Conservation (phyloP, 148 eudicot species). For the Limonium bicolor region DNA sequence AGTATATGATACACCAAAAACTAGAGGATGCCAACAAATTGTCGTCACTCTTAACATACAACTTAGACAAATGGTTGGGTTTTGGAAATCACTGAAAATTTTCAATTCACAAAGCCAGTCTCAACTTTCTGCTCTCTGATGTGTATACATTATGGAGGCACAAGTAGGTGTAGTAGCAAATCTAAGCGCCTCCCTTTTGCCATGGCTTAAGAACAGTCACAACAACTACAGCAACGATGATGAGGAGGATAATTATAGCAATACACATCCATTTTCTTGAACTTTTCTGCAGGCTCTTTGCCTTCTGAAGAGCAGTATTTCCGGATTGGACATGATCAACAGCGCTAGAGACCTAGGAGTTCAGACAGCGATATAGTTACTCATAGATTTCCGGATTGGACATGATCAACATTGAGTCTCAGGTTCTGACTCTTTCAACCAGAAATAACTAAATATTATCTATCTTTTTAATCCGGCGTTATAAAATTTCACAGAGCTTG, state of each 20-base stretch:
- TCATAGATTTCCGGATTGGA: too few species aligned
- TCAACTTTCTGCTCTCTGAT: too few species aligned
- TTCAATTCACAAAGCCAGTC: too few species aligned
- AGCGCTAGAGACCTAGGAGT: conserved; percentile 47
- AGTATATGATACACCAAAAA: too few species aligned
- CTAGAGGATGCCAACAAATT: too few species aligned
- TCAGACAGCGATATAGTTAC: too few species aligned
- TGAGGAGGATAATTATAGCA: conserved; percentile 37
- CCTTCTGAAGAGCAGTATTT: conserved; percentile 46
- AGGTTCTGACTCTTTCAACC: conserved; percentile 29
- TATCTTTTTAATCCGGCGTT: too few species aligned
- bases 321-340: conserved; percentile 64
- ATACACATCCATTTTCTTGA: conserved; percentile 56
- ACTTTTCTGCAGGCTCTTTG: conserved; percentile 44
- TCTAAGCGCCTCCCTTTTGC: conserved; percentile 7
- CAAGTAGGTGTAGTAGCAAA: not conserved
- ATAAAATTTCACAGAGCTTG: too few species aligned
- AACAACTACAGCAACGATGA: conserved; percentile 25
- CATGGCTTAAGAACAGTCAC: conserved; percentile 37
- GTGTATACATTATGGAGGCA: not conserved
- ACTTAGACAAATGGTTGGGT: too few species aligned
- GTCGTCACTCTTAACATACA: too few species aligned
- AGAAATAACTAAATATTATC: too few species aligned
- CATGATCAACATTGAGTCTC: conserved; percentile 83
- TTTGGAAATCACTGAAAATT: too few species aligned